Percentiles rank a stretch among this genome's conserved stretches.
phyloP scores from a whole-genome alignment of 257 asterid genomes.

The Jasminum sambac region DNA sequence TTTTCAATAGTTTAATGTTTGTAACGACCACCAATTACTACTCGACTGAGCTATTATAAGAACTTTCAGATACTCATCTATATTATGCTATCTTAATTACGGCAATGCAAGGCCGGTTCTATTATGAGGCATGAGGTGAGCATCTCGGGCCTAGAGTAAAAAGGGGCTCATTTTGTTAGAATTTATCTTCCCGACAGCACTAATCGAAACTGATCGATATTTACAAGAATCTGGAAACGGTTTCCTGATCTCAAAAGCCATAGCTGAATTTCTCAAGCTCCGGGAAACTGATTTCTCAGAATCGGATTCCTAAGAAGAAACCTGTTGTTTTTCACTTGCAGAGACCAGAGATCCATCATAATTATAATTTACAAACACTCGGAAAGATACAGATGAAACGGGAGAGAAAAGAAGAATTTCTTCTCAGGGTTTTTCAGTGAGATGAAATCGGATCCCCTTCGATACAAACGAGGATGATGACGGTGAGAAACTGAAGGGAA shows the following conservation, averaged over 20 bases:
- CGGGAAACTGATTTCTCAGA: constrained; percentile 53
- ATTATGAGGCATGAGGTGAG: too few relatives aligned
- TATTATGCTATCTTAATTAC: too few relatives aligned
- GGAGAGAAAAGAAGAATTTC: neutral
- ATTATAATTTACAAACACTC: neutral
- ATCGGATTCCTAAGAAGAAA: constrained; percentile 47
- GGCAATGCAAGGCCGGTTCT: too few relatives aligned
- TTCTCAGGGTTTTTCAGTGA: neutral
- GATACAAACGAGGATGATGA: constrained; percentile 18
- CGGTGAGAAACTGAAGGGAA: neutral
- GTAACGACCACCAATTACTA: too few relatives aligned
- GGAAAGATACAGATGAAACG: neutral
- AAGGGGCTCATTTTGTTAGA: too few relatives aligned
- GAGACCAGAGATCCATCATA: constrained; percentile 55
- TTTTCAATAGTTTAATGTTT: too few relatives aligned
- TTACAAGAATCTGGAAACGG: constrained; percentile 27
- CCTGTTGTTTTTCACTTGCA: constrained; percentile 42
- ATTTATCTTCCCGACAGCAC: constrained; percentile 68
- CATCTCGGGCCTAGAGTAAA: too few relatives aligned
- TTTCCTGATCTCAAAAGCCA: constrained; percentile 43
- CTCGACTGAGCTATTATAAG: too few relatives aligned
- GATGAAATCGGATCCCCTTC: too few relatives aligned
- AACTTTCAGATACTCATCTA: too few relatives aligned
- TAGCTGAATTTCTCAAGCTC: constrained; percentile 39
- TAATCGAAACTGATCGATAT: constrained; percentile 48